Conservation (phyloP, 345 rosid genomes). For the Citrus hindsii region DNA sequence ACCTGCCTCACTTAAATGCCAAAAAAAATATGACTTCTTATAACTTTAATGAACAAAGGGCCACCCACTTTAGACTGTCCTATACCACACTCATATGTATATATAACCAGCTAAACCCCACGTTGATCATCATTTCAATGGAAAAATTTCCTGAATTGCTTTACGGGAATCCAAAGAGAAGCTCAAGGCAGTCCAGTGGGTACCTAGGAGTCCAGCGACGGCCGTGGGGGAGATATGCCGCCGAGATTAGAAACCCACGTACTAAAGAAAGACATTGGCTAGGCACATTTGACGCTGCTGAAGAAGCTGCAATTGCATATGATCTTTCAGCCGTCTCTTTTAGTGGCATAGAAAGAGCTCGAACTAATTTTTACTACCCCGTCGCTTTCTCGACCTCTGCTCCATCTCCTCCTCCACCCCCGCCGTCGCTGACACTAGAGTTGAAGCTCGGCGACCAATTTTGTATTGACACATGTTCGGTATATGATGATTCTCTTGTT, state of each 20-base stretch:
- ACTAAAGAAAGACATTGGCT: constrained; percentile 30
- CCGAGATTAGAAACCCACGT: constrained; percentile 23
- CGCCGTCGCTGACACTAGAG: background rate
- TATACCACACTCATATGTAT: background rate
- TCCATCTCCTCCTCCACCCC: background rate
- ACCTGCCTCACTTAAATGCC: constrained; percentile 19
- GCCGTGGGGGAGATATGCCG: constrained; percentile 33
- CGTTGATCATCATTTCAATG: background rate
- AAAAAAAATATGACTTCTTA: background rate
- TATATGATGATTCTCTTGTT: constrained; percentile 24
- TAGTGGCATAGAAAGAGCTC: constrained; percentile 22
- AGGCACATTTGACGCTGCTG: constrained; percentile 32
- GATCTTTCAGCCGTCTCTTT: constrained; percentile 27
- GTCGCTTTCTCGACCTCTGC: background rate
- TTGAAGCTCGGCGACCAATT: background rate
- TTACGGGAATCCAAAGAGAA: constrained; percentile 21
- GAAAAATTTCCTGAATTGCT: constrained; percentile 26
- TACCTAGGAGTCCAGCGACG: constrained; percentile 28
- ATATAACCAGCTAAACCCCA: background rate
- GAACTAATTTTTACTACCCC: constrained; percentile 30
- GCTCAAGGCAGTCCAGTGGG: constrained; percentile 25
- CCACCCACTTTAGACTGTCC: background rate
- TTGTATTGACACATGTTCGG: background rate
- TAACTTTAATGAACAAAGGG: background rate
- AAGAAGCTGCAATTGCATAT: constrained; percentile 35